Evolutionary conservation across 441 rosid genomes (phyloP), one percentile per base, ranked within the genome.

Genomic region (Erodium chrysanthum): DNA sequence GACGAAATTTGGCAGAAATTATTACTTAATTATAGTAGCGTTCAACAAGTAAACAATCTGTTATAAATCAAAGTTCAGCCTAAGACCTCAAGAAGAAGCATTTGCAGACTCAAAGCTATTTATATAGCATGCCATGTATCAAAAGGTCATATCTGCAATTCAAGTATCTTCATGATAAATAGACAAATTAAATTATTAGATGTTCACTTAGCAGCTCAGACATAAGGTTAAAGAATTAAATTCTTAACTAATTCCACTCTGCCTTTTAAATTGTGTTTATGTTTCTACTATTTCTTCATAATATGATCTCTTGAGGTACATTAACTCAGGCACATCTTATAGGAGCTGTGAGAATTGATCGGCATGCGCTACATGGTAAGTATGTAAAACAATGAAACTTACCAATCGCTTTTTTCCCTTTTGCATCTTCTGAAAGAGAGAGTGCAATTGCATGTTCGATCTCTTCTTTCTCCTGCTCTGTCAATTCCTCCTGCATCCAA

Each of bases 381-480:
- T 8, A 0, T 50, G 56, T 50, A 69, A 25, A 61, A 64, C 70
- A 60, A 73, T 67, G 29, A 15, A 50, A 73, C 97, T 86, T 76
- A 94, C 97, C 87, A 23, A 70, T 58, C 46, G 77, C 73, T 71
- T 54, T 68, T 69, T 72, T 67, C 64, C 79, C 78, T 58, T 66
- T 80, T 54, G 78, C 92, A 73, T 74, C 80, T 75, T 91, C 96
- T 37, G 80, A 68, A 68, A 91, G 88, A 42, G 99, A 91, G 64
- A 84, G 64, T 56, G 88, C 96, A 75, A 91, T 81, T 71, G 97
- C 99, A 73, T 77, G 87, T 75, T 87, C 85, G 56, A 88, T 72
- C 48, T 82, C 96, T 79, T 90, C 96, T 74, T 80, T 84, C 70
- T 85, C 94, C 44, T 79, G 82, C 72, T 81, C 88, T 64, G 79